Evolutionary conservation across 2,329 filamentous ascomycete species (phyloP), one percentile per base, ranked within the genome.

Genomic region (Ophiostoma sp.): DNA sequence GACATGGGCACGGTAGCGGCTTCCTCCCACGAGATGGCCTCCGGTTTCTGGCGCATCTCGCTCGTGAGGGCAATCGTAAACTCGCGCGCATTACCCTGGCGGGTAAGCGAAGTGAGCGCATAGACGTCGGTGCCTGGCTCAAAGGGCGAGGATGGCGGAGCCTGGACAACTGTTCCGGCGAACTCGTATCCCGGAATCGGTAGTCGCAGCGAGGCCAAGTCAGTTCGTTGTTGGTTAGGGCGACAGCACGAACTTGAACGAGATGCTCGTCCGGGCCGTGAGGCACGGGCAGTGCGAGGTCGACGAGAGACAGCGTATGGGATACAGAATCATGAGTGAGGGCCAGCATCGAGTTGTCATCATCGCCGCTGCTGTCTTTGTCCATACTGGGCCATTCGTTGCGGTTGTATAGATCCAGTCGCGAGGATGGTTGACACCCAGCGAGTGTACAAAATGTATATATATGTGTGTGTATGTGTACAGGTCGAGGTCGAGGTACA

Each of bases 21-120:
- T 65, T 75, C 71, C n/a, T 74, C 75, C 75, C 75, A 76, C 1
- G 69, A 69, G 48, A 76, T 69, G 54, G 44, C 20, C 44, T 48
- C 44, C 8, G 44, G 44, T 48, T 48, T 48, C 44, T 48, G 44
- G 44, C 17, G 44, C 44, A 48, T 15, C 44, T 48, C 44, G 20
- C 44, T 48, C 5, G 44, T 48, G 44, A 48, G 44, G 17, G 44
- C 44, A 20, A 48, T 48, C 6, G 44, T 48, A 48, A 48, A n/a
- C 44, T 48, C 44, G 44, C 44, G 44, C 17, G 44, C 44, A 20
- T 48, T 48, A 17, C 44, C 44, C 7, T 48, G 44, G 44, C 44
- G 44, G 17, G 44, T 48, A 17, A 17, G 44, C 11, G 44, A 6
- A 8, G 44, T 48, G 17, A 48, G 44, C 17, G 44, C 44, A n/a